Conservation (phyloP, 1,139 yeast species). For the Geotrichum histeridarum region DNA sequence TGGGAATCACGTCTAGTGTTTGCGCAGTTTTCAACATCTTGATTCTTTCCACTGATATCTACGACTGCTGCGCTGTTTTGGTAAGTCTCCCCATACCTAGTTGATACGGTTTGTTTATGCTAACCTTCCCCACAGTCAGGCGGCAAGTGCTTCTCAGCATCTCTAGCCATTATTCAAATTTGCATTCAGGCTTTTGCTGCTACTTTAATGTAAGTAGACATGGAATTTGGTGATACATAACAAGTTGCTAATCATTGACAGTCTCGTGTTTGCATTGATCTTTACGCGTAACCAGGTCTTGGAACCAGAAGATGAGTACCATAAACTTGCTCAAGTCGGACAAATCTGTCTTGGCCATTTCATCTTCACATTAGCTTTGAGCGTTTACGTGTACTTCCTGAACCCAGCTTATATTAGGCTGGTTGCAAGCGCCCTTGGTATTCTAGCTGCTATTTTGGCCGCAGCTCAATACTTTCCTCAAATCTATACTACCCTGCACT, state of each 20-base stretch:
- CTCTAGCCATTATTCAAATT: constrained; percentile 66
- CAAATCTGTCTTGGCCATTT: constrained; percentile 26
- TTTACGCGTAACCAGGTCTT: constrained; percentile 23
- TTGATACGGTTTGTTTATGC: constrained; percentile 44
- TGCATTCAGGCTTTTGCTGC: constrained; percentile 65
- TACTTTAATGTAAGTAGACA: constrained; percentile 52
- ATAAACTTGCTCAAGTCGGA: constrained; percentile 26
- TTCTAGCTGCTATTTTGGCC: constrained; percentile 52
- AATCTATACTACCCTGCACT: constrained; percentile 58
- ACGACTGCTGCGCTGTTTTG: constrained; percentile 36
- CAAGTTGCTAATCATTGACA: constrained; percentile 16
- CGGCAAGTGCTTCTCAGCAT: constrained; percentile 66
- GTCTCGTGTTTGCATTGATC: constrained; percentile 23
- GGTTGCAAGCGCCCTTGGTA: constrained; percentile 43
- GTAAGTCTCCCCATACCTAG: background rate
- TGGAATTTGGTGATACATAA: constrained; percentile 36
- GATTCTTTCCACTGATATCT: constrained; percentile 46
- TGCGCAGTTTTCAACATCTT: constrained; percentile 66
- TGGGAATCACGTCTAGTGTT: constrained; percentile 69
- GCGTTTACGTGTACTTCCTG: constrained; percentile 25
- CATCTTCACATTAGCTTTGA: constrained; percentile 25
- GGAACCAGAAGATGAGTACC: constrained; percentile 28
- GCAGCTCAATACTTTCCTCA: constrained; percentile 78
- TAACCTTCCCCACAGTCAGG: constrained; percentile 31
- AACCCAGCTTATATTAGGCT: constrained; percentile 22